These are phyloP conservation scores for Fusarium pseudocircinatum DNA, from an alignment of 2,329 filamentous ascomycete genomes.

Conservation along the genomic window DNA sequence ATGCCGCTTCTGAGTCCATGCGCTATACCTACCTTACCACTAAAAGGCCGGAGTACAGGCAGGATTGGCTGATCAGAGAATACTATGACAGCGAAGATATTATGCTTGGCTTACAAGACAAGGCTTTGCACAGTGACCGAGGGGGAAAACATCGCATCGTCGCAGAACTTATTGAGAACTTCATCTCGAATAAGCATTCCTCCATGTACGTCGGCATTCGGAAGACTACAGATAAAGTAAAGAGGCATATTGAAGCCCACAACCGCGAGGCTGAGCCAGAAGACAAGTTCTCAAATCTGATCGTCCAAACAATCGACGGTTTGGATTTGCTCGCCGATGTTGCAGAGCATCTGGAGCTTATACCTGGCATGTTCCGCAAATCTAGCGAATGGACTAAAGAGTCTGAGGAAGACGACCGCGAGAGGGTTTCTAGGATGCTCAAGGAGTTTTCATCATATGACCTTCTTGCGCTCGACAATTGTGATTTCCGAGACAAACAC, in stretches of 20 bases:
- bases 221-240: conserved; percentile 29
- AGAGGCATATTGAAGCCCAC: conserved; percentile 28
- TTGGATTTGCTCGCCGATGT: conserved; percentile 36
- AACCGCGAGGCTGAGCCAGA: conserved; percentile 15
- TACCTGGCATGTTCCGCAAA: background rate
- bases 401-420: background rate
- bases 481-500: conserved; percentile 2
- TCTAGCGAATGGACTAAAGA: background rate
- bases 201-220: conserved; percentile 28
- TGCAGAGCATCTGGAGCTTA: conserved; percentile 31
- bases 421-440: background rate
- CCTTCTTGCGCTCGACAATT: conserved; percentile 29
- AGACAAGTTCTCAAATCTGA: conserved; percentile 31
- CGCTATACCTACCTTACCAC: conserved; percentile 16
- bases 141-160: conserved; percentile 13
- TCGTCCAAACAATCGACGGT: conserved; percentile 32
- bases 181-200: conserved; percentile 20
- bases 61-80: background rate
- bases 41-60: background rate
- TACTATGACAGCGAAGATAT: background rate
- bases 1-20: conserved; percentile 33
- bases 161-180: conserved; percentile 38
- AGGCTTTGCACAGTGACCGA: background rate
- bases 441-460: conserved; percentile 4
- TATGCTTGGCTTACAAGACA: background rate